Percentiles rank a stretch among this genome's conserved stretches.
Conservation (phyloP, 1,139 yeast genomes). For the Lodderomyces theae region DNA sequence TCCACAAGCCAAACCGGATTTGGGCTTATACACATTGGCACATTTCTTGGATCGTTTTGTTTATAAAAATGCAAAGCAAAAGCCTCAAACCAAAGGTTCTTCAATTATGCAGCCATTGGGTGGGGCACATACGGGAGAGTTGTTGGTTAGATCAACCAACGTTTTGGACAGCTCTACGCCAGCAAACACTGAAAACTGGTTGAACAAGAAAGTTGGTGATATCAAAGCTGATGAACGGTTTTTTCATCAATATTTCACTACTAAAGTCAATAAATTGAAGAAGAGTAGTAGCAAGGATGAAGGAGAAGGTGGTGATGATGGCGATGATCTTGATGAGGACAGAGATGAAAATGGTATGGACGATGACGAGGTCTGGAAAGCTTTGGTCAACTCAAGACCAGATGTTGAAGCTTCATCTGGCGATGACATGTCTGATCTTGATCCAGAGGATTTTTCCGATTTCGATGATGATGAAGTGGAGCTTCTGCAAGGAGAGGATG, state of each 20-base stretch:
- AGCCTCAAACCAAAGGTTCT: constrained; percentile 67
- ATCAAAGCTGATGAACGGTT: constrained; percentile 87
- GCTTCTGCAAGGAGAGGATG: constrained; percentile 15
- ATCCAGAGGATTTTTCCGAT: constrained; percentile 41
- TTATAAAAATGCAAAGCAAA: constrained; percentile 86
- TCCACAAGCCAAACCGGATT: constrained; percentile 66
- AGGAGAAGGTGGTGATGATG: constrained; percentile 23
- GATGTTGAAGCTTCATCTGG: constrained; percentile 60
- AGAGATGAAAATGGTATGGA: constrained; percentile 33
- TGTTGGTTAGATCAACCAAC: constrained; percentile 69
- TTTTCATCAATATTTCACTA: constrained; percentile 82
- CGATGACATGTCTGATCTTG: constrained; percentile 50
- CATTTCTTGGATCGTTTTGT: constrained; percentile 96
- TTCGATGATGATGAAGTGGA: constrained; percentile 25
- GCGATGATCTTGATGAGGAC: constrained; percentile 23
- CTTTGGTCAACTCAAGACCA: constrained; percentile 80
- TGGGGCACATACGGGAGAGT: constrained; percentile 77
- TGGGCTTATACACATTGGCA: constrained; percentile 80
- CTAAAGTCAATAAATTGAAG: constrained; percentile 51
- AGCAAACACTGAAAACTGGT: constrained; percentile 83
- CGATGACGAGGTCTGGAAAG: constrained; percentile 87
- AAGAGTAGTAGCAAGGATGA: constrained; percentile 23
- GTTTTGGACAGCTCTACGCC: constrained; percentile 50
- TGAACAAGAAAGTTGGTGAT: constrained; percentile 57
- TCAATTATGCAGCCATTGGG: constrained; percentile 98